Evolutionary conservation across 306 rosid species (phyloP), one percentile per base, ranked within the genome.

Genomic region (Cicer pinnatifidum): DNA sequence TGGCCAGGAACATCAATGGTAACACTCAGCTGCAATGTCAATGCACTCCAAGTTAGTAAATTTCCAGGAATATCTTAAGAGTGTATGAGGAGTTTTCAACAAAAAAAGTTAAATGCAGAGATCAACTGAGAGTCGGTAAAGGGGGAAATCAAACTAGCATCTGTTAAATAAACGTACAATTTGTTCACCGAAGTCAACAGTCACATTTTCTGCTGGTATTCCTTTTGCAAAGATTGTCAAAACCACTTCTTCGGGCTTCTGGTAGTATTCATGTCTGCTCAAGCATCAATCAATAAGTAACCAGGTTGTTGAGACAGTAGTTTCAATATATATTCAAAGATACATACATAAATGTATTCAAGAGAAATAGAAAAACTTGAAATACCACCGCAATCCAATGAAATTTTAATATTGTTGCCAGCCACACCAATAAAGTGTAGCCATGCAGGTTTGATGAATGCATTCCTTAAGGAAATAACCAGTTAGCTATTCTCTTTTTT

Each of bases 251-350:
- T 88, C 99, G 33, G 91, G 87, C 83, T 84, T 90, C 87, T 95
- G 99, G 87, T 88, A 95, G 86, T 60, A 87, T 77, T 91, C 99
- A 81, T 95, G 96, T 83, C 99, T 95, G 88, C 76, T 63, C 67
- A 35, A 45, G 67, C 73, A 84, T 41, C 48, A 73, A 72, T 37
- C 62, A 80, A 58, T 48, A 69, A 17, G 73, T 68, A 48, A 70
- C 13, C 54, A 75, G 40, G 19, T 16, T 45, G 39, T 76, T 70
- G 58, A 78, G 56, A 69, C 23, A 59, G 44, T 33, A 79, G 41
- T 45, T 28, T 45, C 40, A 12, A 59, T 53, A n/a, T 48, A 67
- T 51, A 63, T 68, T 28, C 43, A 40, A 50, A 70, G 43, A 58
- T 4, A 13, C 5, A 10, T 13, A 15, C 12, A 50, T n/a, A 39